Evolutionary conservation across 371 early-diverging fungal species (phyloP), one percentile per base, ranked within the genome.

Genomic region (Rhizopus stolonifer): DNA sequence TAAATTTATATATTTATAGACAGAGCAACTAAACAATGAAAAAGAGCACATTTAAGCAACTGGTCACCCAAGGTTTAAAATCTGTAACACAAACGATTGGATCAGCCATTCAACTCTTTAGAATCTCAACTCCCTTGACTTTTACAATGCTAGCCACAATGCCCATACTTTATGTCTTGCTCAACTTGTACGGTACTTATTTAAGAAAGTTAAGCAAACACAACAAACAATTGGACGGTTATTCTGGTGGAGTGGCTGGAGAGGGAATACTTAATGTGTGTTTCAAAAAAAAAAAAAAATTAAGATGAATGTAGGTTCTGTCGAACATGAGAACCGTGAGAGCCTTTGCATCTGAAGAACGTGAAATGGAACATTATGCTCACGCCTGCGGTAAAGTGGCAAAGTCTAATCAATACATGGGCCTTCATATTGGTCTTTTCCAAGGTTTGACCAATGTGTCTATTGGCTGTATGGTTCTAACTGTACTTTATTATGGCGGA

Each of bases 341-440:
- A 24, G 83, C 91, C 18, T 90, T 90, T 69, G 82, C 86, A 10
- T 82, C 87, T 0, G 91, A 91, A 63, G 67, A 68, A 36, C 70
- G 74, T 14, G 92, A 91, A 55, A 62, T 80, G 54, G 71, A 67
- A n/a, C 70, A 77, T 50, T 89, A 87, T 52, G 55, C 64, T 15
- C 56, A 66, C 6, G 80, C 83, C 4, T 79, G 82, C 21, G 49
- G 39, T 2, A 56, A 62, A 11, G 77, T 82, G 4, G 67, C 83
- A 4, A 49, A 51, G 0, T 25, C 74, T 7, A 83, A 79, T 49
- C 65, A 58, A 22, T 46, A 69, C 2, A 74, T 90, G 42, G 92
- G 91, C 2, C 64, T 87, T 40, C 90, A 92, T 57, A 86, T 90
- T 64, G 92, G 91, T 7, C 50, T 85, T 4, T 92, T 92, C 65